These are phyloP conservation scores for Xylariaceae sp. DNA, from an alignment of 2,329 filamentous ascomycete species.

Conservation along the genomic window DNA sequence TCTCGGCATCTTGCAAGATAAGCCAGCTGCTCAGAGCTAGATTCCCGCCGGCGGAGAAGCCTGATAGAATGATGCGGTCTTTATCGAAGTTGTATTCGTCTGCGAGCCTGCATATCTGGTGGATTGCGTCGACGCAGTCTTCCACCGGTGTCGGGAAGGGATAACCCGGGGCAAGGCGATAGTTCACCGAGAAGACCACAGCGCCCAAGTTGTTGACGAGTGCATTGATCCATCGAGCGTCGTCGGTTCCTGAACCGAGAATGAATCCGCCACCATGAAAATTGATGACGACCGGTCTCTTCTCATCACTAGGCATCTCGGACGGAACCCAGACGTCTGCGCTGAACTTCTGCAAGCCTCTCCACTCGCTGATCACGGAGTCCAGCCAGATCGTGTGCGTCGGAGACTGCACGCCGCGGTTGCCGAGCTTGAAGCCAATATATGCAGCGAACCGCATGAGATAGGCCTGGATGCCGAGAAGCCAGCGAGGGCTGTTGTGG, in stretches of 20 bases:
- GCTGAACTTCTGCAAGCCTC: slow-evolving; percentile 23
- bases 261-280: slow-evolving; percentile 65
- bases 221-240: slow-evolving; percentile 53
- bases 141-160: slow-evolving; percentile 61
- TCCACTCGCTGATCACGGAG: slow-evolving; percentile 24
- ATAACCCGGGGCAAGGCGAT: slow-evolving; percentile 58
- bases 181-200: slow-evolving; percentile 59
- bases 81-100: slow-evolving; percentile 54
- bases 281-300: slow-evolving; percentile 52
- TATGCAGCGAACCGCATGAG: slow-evolving; percentile 21
- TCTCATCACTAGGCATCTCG: not conserved
- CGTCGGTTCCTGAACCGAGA: slow-evolving; percentile 57
- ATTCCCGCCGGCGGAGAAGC: slow-evolving; percentile 59
- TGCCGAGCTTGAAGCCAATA: slow-evolving; percentile 24
- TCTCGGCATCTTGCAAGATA: slow-evolving; percentile 21
- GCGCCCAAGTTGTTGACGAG: slow-evolving; percentile 49
- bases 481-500: slow-evolving; percentile 25
- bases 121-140: slow-evolving; percentile 57
- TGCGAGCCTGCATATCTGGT: slow-evolving; percentile 52
- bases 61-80: slow-evolving; percentile 51
- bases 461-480: slow-evolving; percentile 26
- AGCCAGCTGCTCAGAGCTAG: slow-evolving; percentile 41
- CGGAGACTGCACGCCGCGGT: slow-evolving; percentile 15
- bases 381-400: slow-evolving; percentile 27
- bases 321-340: slow-evolving; percentile 24